phyloP scores from a whole-genome alignment of 441 rosid species.

The Hypseocharis bilobata region DNA sequence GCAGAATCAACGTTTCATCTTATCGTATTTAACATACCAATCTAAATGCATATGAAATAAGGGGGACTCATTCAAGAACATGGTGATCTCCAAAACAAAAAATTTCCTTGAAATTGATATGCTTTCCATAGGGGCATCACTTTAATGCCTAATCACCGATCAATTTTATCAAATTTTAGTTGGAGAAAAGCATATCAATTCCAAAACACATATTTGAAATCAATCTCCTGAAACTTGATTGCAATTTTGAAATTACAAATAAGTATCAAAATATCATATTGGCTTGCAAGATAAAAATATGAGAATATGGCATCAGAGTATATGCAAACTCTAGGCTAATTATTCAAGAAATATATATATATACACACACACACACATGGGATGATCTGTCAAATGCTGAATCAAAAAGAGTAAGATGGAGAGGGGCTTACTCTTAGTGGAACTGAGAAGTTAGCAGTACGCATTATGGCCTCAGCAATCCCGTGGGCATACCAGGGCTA shows the following conservation, averaged over 20 bases:
- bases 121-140: background rate
- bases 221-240: background rate
- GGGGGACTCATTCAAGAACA: slow-evolving; percentile 4
- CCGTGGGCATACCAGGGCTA: slow-evolving; percentile 99
- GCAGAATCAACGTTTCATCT: slow-evolving; percentile 19
- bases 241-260: background rate
- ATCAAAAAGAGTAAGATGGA: background rate
- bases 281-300: background rate
- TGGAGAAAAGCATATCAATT: background rate
- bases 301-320: background rate
- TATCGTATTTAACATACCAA: slow-evolving; percentile 14
- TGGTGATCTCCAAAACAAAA: background rate
- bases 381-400: background rate
- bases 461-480: slow-evolving; percentile 84
- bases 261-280: background rate
- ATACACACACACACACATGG: too few species aligned
- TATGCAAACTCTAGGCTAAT: background rate
- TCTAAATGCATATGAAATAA: slow-evolving; percentile 12
- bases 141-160: background rate
- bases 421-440: slow-evolving; percentile 55
- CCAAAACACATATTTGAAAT: background rate
- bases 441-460: slow-evolving; percentile 72
- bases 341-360: background rate
- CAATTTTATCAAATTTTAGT: background rate
- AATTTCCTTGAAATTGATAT: too few species aligned